phyloP scores from a whole-genome alignment of 805 yeast species.

The Cyberlindnera mycetangii region DNA sequence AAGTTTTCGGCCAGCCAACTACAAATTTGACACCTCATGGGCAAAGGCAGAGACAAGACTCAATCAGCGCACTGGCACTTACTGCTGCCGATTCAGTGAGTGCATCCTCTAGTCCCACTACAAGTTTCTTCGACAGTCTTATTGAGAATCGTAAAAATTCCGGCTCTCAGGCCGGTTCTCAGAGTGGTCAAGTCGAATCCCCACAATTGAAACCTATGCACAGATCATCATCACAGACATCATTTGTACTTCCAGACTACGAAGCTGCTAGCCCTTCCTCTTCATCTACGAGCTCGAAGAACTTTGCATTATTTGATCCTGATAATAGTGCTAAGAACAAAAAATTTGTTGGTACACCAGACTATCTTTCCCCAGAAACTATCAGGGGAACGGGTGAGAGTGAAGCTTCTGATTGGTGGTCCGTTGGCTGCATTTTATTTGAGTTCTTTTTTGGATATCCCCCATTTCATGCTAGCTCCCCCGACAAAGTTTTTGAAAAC shows the following conservation, averaged over 20 bases:
- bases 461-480: conserved; percentile 84
- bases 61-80: conserved; percentile 22
- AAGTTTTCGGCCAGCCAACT: conserved; percentile 21
- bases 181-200: conserved; percentile 32
- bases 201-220: conserved; percentile 48
- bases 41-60: conserved; percentile 19
- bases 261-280: conserved; percentile 29
- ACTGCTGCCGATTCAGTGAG: conserved; percentile 20
- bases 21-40: conserved; percentile 10
- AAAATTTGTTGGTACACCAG: conserved; percentile 95
- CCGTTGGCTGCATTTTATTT: conserved; percentile 91
- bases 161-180: conserved; percentile 9
- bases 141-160: conserved; percentile 17
- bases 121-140: conserved; percentile 30
- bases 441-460: conserved; percentile 92
- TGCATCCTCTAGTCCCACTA: conserved; percentile 28
- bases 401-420: conserved; percentile 96
- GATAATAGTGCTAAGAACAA: conserved; percentile 50
- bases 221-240: conserved; percentile 52
- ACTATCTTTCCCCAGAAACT: conserved; percentile 95
- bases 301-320: conserved; percentile 75
- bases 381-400: conserved; percentile 81
- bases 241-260: conserved; percentile 54
- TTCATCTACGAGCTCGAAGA: conserved; percentile 24
- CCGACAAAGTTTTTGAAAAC: conserved; percentile 78